phyloP scores from a whole-genome alignment of 2,329 filamentous ascomycete species.

The Exophiala lecanii-corni region DNA sequence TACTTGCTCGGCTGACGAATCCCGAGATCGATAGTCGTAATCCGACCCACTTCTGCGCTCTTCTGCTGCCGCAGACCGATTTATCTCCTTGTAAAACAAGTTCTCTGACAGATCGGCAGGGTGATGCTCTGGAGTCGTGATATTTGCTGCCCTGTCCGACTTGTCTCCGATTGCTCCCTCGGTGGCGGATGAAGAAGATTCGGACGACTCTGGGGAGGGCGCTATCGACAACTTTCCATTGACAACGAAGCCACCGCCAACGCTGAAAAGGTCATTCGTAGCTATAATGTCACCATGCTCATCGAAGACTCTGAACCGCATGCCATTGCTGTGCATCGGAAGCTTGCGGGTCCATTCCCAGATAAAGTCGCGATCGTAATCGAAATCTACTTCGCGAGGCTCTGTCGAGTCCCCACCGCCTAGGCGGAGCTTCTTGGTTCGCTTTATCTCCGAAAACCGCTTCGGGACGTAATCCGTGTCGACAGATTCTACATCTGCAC shows the following conservation, averaged over 20 bases:
- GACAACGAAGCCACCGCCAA: conserved; percentile 23
- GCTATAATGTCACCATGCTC: conserved; percentile 19
- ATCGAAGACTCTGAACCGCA: conserved; percentile 19
- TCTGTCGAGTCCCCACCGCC: conserved; percentile 3
- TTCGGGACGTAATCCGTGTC: conserved; percentile 20
- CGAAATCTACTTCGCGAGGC: conserved; percentile 17
- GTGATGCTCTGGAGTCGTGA: conserved; percentile 9
- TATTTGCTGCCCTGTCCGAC: background rate
- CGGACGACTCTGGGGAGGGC: background rate
- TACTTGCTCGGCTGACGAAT: background rate
- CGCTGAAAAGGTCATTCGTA: conserved; percentile 20
- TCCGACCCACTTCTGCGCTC: conserved; percentile 10
- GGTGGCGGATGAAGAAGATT: conserved; percentile 1
- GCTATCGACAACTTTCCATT: conserved; percentile 13
- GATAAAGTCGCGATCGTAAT: conserved; percentile 20
- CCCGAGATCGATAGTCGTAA: conserved; percentile 1
- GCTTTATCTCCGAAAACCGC: conserved; percentile 18
- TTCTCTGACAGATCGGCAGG: conserved; percentile 17
- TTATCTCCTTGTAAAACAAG: conserved; percentile 20
- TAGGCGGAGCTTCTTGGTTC: conserved; percentile 15
- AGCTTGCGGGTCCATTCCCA: conserved; percentile 22
- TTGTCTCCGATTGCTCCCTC: background rate
- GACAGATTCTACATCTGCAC: conserved; percentile 21
- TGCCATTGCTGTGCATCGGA: conserved; percentile 21
- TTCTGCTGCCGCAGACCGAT: conserved; percentile 9